Base-by-base conservation (phyloP, 768 basidiomycete genomes). In the Symmetrospora coprosmae region DNA sequence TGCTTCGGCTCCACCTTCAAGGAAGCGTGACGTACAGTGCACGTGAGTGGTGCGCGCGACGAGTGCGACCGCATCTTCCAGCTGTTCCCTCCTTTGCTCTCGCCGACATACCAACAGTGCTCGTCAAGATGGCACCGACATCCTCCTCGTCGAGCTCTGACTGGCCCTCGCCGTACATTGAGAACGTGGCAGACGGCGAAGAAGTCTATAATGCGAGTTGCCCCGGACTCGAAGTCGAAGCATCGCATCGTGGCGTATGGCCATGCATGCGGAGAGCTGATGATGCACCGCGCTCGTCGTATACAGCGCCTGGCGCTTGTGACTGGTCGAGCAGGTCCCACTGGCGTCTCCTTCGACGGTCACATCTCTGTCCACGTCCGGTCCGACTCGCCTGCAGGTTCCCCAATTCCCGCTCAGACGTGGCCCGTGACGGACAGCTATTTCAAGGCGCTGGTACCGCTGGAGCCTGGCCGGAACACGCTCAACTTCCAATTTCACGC, bases 391-490 rank as follows among this genome's bases (percentile, higher is more conserved):
- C n/a, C 21, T 27, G 28, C 43, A 9, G 28, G 25, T 9, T 23
- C 43, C 25, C 43, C 41, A 6, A 30, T 43, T 30, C 39, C 23
- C 9, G 2, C 13, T 2, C 55, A 58, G 35, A 23, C 40, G 43
- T 58, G 55, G 55, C 59, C 52, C 16, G 59, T 60, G 19, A 33
- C 39, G 34, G 46, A 49, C 23, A 38, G 40, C 17, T 43, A 58
- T 37, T 60, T 49, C 48, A 60, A 60, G 38, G 59, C 48, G 7
- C 37, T 60, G 21, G 59, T 60, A 8, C 59, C 59, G 19, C 31
- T 60, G 23, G 37, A 27, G 2, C 50, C 59, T 33, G 59, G 59
- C 14, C 27, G 6, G 13, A 37, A 60, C n/a, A 39, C 14, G 2
- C 17, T 60, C 23, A n/a, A 27, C n/a, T 60, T 60, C 52, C 28